These are phyloP conservation scores for Dipsacomyces acuminosporus DNA, from an alignment of 371 early-diverging fungal genomes.

Conservation along the genomic window DNA sequence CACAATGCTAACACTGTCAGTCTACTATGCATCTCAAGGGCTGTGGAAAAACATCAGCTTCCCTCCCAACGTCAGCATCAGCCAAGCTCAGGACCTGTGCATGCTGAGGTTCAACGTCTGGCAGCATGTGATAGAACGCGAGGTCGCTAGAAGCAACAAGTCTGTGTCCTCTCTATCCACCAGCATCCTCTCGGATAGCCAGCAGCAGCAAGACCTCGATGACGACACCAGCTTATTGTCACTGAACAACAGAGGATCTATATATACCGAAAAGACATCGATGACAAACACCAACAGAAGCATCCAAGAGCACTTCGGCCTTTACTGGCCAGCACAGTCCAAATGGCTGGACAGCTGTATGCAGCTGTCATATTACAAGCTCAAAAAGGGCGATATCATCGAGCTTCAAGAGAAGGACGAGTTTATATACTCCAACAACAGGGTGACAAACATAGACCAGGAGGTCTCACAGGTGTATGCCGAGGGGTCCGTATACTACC, in stretches of 20 bases:
- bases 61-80: conserved; percentile 35
- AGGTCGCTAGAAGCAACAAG: background rate
- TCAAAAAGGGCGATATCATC: conserved; percentile 24
- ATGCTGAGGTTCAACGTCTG: conserved; percentile 45
- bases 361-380: conserved; percentile 15
- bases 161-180: too few relatives aligned
- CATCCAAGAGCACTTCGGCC: conserved; percentile 29
- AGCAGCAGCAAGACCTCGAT: background rate
- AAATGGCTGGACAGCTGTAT: conserved; percentile 34
- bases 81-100: conserved; percentile 44
- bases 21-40: conserved; percentile 25
- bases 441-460: background rate
- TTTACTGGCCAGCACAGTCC: conserved; percentile 33
- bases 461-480: conserved; percentile 2
- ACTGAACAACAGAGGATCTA: background rate
- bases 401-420: conserved; percentile 35
- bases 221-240: background rate
- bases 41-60: conserved; percentile 25
- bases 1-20: conserved; percentile 5
- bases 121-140: conserved; percentile 29
- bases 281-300: background rate
- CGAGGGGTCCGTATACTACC: conserved; percentile 39
- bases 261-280: background rate
- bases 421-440: conserved; percentile 11
- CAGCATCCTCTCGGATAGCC: background rate